These are phyloP conservation scores for Trichoderma sp. DNA, from an alignment of 2,329 filamentous ascomycete genomes.

Conservation along the genomic window DNA sequence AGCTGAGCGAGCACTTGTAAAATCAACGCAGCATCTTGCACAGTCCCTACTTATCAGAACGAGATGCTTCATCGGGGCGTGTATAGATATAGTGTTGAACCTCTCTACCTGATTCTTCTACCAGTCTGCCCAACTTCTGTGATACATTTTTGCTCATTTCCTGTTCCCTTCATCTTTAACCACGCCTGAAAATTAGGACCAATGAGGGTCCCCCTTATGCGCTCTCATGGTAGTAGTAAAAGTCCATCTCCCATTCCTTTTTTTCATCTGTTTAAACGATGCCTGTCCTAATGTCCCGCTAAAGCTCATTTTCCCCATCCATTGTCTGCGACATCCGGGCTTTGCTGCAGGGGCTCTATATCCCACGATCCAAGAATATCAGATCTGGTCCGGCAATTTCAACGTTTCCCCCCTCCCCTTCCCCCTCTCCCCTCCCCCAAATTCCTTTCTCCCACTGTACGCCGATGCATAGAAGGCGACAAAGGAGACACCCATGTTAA, in stretches of 20 bases:
- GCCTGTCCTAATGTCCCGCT: constrained; percentile 18
- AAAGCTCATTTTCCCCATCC: constrained; percentile 18
- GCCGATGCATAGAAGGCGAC: constrained; percentile 12
- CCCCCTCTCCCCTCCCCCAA: background rate
- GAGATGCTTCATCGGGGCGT: background rate
- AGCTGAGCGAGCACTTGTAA: background rate
- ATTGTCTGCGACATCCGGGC: constrained; percentile 14
- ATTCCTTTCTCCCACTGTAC: constrained; percentile 12
- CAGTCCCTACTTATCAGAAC: background rate
- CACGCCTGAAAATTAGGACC: background rate
- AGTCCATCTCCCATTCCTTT: constrained; percentile 18
- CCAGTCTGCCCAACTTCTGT: background rate
- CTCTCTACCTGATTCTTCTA: background rate
- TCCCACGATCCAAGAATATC: constrained; percentile 21
- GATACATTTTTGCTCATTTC: constrained; percentile 9
- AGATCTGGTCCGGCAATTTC: constrained; percentile 17
- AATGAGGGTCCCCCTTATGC: background rate
- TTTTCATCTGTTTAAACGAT: constrained; percentile 20
- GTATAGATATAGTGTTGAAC: background rate
- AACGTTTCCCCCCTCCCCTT: constrained; percentile 6
- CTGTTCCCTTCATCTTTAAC: constrained; percentile 2
- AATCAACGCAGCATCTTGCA: background rate
- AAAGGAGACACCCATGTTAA: constrained; percentile 19
- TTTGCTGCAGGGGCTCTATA: constrained; percentile 21
- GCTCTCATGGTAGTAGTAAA: constrained; percentile 13